Evolutionary conservation across 2,329 filamentous ascomycete genomes (phyloP), one percentile per base, ranked within the genome.

Genomic region (Cladobotryum mycophilum): DNA sequence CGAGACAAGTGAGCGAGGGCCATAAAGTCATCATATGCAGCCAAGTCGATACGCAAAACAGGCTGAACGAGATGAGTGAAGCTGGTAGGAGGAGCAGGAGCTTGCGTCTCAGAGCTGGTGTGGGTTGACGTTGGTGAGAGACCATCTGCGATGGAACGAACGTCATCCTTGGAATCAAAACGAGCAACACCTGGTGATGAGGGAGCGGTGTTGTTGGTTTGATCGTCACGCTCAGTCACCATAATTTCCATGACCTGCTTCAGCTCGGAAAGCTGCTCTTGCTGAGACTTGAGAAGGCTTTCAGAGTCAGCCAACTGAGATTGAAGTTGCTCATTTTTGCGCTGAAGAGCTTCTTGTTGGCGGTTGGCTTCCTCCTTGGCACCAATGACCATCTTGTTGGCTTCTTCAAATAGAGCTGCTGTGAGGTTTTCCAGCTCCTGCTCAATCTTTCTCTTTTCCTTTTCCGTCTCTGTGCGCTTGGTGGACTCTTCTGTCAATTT

Each of bases 401-500:
- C 93, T 74, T 99, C 92, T 65, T 97, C 90, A 56, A 99, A 99
- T n/a, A 99, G 78, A 25, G 89, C 90, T 1, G 89, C 84, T 0
- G 93, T 97, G 56, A 99, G 70, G 47, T 83, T 88, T 70, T 97
- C 93, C 42, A 99, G 73, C 68, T 99, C 93, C 59, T 87, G 84
- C 67, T 99, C 93, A 30, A 96, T 96, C 56, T 84, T 84, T 67
- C 86, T 88, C 74, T 93, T 96, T 50, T 89, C 88, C 65, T 81
- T 84, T 62, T 91, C 86, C 11, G 80, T 80, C 42, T 83, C 79
- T 7, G 74, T 67, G n/a, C 85, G 80, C 57, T 81, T 75, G 45
- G 73, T 77, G 60, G 76, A 82, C 66, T 92, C 88, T 52, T 86
- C 84, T 14, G 76, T 76, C 25, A 88, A 64, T 30, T 75, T 77